phyloP scores from a whole-genome alignment of 2,329 filamentous ascomycete genomes.

The Chaetomiaceae sp. region DNA sequence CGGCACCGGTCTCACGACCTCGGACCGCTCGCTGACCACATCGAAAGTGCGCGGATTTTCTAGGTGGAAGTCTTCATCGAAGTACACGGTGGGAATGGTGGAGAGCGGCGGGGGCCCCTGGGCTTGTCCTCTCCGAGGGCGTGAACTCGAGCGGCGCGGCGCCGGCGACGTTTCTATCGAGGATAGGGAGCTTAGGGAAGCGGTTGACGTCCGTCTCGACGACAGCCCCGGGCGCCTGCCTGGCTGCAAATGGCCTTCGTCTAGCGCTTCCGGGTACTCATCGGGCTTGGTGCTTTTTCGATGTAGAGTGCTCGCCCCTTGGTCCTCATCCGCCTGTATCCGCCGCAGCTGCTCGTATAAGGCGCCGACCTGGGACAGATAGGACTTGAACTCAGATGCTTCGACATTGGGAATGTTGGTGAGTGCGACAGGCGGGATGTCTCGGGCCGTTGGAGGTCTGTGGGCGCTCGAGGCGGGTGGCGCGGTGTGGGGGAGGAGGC shows the following conservation, averaged over 20 bases:
- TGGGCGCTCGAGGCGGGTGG: conserved; percentile 67
- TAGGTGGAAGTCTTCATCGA: conserved; percentile 89
- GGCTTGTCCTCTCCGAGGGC: conserved; percentile 52
- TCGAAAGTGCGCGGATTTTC: conserved; percentile 97
- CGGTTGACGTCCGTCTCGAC: conserved; percentile 38
- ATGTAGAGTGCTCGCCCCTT: conserved; percentile 43
- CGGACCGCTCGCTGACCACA: conserved; percentile 90
- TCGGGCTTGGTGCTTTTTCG: conserved; percentile 39
- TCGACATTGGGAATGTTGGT: conserved; percentile 85
- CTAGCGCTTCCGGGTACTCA: conserved; percentile 36
- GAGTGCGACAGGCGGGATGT: conserved; percentile 89
- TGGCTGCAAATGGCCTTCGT: conserved; percentile 48
- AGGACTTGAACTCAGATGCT: conserved; percentile 72
- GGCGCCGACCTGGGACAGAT: conserved; percentile 78
- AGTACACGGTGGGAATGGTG: conserved; percentile 89
- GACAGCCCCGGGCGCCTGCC: conserved; percentile 36
- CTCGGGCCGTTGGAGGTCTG: conserved; percentile 76
- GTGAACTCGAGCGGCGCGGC: conserved; percentile 43
- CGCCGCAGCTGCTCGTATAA: conserved; percentile 86
- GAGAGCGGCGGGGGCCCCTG: conserved; percentile 81
- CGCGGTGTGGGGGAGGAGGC: conserved; percentile 73
- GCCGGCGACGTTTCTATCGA: conserved; percentile 43
- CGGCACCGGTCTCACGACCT: conserved; percentile 73
- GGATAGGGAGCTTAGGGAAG: conserved; percentile 47
- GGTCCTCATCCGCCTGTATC: conserved; percentile 72